A percentile compares a stretch with the other conserved stretches of the same genome.
Conservation (phyloP, 345 rosid species). For the Viola odorata region DNA sequence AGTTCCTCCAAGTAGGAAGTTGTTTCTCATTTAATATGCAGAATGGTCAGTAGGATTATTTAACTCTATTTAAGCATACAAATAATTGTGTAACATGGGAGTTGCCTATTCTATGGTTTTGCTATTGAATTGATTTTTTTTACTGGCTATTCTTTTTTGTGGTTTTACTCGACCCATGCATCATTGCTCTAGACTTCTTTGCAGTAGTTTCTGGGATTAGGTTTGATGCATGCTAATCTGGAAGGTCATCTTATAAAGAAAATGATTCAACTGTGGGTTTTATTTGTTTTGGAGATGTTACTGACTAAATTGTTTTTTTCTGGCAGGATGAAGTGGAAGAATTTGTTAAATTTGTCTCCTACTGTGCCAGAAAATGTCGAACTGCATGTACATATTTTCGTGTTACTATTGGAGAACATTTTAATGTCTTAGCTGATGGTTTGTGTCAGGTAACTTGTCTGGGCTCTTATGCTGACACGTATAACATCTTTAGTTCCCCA, state of each 20-base stretch:
- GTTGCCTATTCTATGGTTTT: neutral
- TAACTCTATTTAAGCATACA: neutral
- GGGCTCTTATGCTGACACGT: constrained; percentile 7
- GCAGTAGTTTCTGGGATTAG: neutral
- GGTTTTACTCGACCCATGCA: too few relatives aligned
- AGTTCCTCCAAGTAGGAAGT: too few relatives aligned
- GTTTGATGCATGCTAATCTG: neutral
- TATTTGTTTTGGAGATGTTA: too few relatives aligned
- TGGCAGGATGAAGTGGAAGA: constrained; percentile 50
- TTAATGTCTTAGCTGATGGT: constrained; percentile 39
- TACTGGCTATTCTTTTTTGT: neutral
- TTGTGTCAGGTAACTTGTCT: constrained; percentile 48
- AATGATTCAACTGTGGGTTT: neutral
- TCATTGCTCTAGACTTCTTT: neutral
- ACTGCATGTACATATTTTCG: constrained; percentile 35
- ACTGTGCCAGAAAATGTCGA: constrained; percentile 63
- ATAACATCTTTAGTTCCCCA: neutral
- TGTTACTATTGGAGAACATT: constrained; percentile 42
- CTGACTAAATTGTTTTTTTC: neutral
- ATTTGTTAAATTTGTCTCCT: constrained; percentile 60
- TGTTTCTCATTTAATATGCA: too few relatives aligned
- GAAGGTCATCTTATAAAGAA: neutral
- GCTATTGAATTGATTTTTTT: too few relatives aligned
- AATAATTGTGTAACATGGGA: neutral
- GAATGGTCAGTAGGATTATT: too few relatives aligned